Percentiles rank a stretch among this genome's conserved stretches.
These are phyloP conservation scores for Cryptococcus neoformans DNA, from an alignment of 1,284 basidiomycete genomes.

Conservation along the genomic window DNA sequence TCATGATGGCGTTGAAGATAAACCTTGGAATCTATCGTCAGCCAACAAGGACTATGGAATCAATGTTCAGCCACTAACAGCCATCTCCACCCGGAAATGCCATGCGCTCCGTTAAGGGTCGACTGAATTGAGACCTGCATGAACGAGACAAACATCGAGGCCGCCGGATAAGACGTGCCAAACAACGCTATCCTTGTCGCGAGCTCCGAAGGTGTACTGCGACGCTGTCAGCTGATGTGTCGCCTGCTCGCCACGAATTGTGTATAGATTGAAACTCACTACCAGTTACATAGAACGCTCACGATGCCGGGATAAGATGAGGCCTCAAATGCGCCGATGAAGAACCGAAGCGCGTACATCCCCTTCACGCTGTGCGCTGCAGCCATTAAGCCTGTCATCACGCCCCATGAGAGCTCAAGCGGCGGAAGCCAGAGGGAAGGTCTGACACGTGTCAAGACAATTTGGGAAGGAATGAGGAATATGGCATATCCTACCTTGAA, in stretches of 20 bases:
- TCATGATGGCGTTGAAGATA: too few species aligned
- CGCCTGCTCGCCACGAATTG: neutral
- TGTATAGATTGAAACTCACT: too few species aligned
- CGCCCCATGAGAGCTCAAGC: slow-evolving; percentile 32
- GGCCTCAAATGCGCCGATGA: slow-evolving; percentile 37
- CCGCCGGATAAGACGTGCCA: neutral
- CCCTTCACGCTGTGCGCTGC: slow-evolving; percentile 12
- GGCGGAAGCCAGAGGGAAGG: slow-evolving; percentile 24
- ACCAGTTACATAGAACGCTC: neutral
- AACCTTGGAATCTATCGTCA: too few species aligned
- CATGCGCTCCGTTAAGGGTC: neutral
- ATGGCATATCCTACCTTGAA: slow-evolving; percentile 38
- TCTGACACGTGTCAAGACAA: slow-evolving; percentile 31
- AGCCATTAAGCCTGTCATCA: slow-evolving; percentile 29
- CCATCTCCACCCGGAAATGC: too few species aligned
- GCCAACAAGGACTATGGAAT: too few species aligned
- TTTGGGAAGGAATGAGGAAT: slow-evolving; percentile 38
- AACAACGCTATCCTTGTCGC: neutral
- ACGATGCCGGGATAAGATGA: slow-evolving; percentile 18
- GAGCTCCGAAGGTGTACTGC: neutral
- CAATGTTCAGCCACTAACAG: too few species aligned
- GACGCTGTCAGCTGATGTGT: neutral
- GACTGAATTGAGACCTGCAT: neutral
- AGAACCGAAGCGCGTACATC: slow-evolving; percentile 35
- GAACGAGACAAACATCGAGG: neutral